phyloP scores from a whole-genome alignment of 1,284 basidiomycete genomes.

The Ceratobasidium papillatum region DNA sequence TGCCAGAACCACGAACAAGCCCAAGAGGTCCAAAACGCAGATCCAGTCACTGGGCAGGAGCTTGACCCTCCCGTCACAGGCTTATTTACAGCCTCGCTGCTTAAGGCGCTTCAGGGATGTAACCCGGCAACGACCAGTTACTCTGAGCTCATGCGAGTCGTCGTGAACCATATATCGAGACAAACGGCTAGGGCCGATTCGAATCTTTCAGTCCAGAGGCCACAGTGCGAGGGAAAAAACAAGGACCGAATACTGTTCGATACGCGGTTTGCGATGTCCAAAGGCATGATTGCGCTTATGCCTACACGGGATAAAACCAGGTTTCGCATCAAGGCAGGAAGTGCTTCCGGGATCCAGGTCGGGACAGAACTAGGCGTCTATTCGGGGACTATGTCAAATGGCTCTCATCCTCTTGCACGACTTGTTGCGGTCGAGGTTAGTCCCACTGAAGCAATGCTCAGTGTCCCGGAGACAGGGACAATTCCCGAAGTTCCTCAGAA shows the following conservation, averaged over 20 bases:
- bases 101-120: neutral
- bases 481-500: slow-evolving; percentile 2
- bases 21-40: neutral
- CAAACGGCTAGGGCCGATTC: neutral
- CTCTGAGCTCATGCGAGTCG: neutral
- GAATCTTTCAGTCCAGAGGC: neutral
- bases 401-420: neutral
- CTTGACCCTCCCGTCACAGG: slow-evolving; percentile 9
- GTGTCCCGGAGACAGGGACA: neutral
- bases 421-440: slow-evolving; percentile 17
- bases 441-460: neutral
- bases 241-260: slow-evolving; percentile 20
- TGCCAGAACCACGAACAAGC: slow-evolving; percentile 5
- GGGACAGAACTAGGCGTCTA: slow-evolving; percentile 33
- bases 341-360: slow-evolving; percentile 12
- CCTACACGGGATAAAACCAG: neutral
- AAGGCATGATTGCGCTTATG: slow-evolving; percentile 17
- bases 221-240: slow-evolving; percentile 32
- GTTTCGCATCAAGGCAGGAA: slow-evolving; percentile 21
- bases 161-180: neutral
- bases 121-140: slow-evolving; percentile 15
- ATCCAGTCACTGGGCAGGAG: neutral
- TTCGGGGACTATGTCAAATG: neutral
- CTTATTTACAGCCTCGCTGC: slow-evolving; percentile 17
- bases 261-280: slow-evolving; percentile 11